A percentile compares a stretch with the other conserved stretches of the same genome.
Evolutionary conservation across 768 basidiomycete species (phyloP).

Genomic region (Pisolithus tinctorius): DNA sequence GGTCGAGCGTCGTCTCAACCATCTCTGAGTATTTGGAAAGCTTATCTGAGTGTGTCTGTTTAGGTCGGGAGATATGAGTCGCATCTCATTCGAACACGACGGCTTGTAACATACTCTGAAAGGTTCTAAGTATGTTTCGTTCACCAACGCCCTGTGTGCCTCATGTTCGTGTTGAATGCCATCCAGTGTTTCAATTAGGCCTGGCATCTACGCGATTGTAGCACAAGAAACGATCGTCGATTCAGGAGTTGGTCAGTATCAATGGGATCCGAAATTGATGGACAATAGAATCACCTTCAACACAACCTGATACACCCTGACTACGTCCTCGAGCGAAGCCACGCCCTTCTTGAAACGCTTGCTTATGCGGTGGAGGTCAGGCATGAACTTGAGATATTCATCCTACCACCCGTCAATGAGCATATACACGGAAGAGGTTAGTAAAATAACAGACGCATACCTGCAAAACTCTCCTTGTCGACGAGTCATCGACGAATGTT

Average conservation of each 20-base stretch:
- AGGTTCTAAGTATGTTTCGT: conserved; percentile 57
- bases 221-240: no score
- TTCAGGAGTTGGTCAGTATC: no score
- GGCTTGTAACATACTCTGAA: conserved; percentile 43
- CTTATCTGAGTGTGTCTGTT: conserved; percentile 54
- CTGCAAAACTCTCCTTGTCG: conserved; percentile 65
- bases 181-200: conserved; percentile 61
- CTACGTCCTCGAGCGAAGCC: conserved; percentile 89
- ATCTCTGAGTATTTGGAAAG: conserved; percentile 83
- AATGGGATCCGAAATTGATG: neutral
- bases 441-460: conserved; percentile 31
- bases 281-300: conserved; percentile 47
- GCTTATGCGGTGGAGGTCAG: conserved; percentile 86
- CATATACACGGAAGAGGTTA: neutral
- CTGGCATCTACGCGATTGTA: conserved; percentile 52
- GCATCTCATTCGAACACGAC: neutral
- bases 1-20: conserved; percentile 94
- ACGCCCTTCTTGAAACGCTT: conserved; percentile 85
- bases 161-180: conserved; percentile 38
- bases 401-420: conserved; percentile 42
- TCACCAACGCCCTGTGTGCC: conserved; percentile 49
- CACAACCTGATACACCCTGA: conserved; percentile 91
- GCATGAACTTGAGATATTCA: conserved; percentile 84
- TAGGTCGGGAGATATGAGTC: neutral
- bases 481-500: conserved; percentile 73